phyloP scores from a whole-genome alignment of 148 eudicot genomes.

The Camellia japonica region DNA sequence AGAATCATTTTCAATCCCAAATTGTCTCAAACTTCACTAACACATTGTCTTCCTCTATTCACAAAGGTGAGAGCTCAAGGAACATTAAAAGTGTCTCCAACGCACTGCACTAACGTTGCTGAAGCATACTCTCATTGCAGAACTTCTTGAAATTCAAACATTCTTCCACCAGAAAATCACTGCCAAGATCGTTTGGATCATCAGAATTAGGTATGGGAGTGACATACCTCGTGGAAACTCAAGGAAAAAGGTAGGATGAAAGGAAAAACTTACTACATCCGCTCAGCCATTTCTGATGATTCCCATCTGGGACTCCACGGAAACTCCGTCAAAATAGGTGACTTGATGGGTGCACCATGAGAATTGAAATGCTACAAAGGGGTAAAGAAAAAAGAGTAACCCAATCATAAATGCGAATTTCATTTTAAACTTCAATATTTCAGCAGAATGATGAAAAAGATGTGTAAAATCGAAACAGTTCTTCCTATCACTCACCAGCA shows the following conservation, averaged over 20 bases:
- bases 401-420: neutral
- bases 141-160: slow-evolving; percentile 77
- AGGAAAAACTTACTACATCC: slow-evolving; percentile 61
- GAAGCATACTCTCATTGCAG: slow-evolving; percentile 58
- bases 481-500: neutral
- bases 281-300: slow-evolving; percentile 68
- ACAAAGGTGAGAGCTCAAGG: neutral
- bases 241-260: neutral
- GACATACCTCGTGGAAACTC: neutral
- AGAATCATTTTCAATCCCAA: neutral
- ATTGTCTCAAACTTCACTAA: neutral
- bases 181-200: slow-evolving; percentile 27
- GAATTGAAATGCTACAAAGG: slow-evolving; percentile 58
- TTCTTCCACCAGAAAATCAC: slow-evolving; percentile 78
- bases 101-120: slow-evolving; percentile 38
- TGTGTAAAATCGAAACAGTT: neutral
- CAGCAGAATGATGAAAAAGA: neutral
- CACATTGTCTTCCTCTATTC: neutral
- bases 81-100: neutral
- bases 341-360: slow-evolving; percentile 56
- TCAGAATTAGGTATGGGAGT: slow-evolving; percentile 5
- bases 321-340: slow-evolving; percentile 53
- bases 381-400: neutral
- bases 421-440: neutral
- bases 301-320: slow-evolving; percentile 99